Conservation (phyloP, 1,284 basidiomycete genomes). For the Ustilago lituana region DNA sequence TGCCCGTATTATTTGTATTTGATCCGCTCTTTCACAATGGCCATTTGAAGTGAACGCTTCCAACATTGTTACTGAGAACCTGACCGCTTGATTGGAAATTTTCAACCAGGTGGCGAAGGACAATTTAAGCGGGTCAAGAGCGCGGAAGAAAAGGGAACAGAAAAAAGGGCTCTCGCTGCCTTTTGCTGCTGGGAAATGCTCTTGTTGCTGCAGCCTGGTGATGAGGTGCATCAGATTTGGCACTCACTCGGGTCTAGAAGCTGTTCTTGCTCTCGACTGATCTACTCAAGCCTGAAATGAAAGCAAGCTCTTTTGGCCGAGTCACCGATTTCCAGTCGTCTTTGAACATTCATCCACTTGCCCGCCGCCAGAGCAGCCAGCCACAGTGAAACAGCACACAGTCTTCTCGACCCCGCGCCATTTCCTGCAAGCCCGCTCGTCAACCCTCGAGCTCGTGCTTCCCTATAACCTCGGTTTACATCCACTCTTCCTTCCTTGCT, state of each 20-base stretch:
- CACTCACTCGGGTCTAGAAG: no score
- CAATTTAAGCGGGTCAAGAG: slow-evolving; percentile 3
- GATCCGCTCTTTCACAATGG: slow-evolving; percentile 11
- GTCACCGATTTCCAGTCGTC: slow-evolving; percentile 1
- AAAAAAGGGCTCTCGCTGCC: not conserved
- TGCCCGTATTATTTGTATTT: slow-evolving; percentile 11
- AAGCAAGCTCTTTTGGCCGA: slow-evolving; percentile 11
- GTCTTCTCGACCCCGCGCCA: slow-evolving; percentile 3
- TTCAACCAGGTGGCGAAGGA: not conserved
- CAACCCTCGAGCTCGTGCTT: no score
- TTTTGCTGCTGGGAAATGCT: not conserved
- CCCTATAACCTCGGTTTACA: slow-evolving; percentile 6
- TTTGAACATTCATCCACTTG: no score
- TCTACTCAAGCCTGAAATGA: no score
- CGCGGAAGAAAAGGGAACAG: slow-evolving; percentile 1
- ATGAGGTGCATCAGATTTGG: no score
- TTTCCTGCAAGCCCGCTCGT: no score
- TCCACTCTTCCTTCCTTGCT: not conserved
- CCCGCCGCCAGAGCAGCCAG: no score
- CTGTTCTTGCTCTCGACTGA: no score
- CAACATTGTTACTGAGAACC: no score
- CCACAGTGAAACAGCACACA: no score
- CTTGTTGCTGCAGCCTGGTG: not conserved
- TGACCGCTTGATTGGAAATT: slow-evolving; percentile 2
- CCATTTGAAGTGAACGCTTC: no score